phyloP scores from a whole-genome alignment of 2,329 filamentous ascomycete genomes.

The Aspergillus japonicus region DNA sequence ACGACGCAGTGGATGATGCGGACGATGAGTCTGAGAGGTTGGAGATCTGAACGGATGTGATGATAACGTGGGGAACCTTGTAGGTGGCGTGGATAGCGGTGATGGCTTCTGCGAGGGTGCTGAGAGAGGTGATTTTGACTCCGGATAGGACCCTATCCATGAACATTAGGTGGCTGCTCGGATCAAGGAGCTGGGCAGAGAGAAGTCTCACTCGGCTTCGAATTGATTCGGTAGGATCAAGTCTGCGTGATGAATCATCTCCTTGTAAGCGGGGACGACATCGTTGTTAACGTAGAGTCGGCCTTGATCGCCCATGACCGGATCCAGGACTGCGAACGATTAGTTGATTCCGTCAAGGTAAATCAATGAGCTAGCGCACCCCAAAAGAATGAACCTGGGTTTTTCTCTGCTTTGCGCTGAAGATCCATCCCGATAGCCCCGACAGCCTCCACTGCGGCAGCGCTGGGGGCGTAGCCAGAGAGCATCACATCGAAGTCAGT shows the following conservation, averaged over 20 bases:
- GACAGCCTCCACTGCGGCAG: conserved; percentile 77
- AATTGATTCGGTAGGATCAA: conserved; percentile 95
- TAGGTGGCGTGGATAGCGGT: conserved; percentile 73
- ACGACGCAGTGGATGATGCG: conserved; percentile 29
- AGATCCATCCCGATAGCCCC: conserved; percentile 81
- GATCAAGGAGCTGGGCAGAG: background rate
- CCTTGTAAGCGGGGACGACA: conserved; percentile 86
- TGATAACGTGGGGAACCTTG: conserved; percentile 80
- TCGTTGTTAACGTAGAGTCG: conserved; percentile 87
- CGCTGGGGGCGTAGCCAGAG: conserved; percentile 90
- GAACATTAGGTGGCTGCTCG: background rate
- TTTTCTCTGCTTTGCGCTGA: conserved; percentile 60
- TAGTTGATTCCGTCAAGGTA: conserved; percentile 1
- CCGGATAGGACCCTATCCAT: conserved; percentile 70
- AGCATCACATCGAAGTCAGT: conserved; percentile 92
- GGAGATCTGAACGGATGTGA: conserved; percentile 79
- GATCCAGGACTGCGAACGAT: conserved; percentile 69
- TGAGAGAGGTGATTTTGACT: conserved; percentile 75
- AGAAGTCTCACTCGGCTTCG: conserved; percentile 75
- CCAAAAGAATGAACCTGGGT: conserved; percentile 87
- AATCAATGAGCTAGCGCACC: conserved; percentile 39
- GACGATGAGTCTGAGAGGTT: conserved; percentile 41
- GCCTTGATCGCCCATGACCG: conserved; percentile 97
- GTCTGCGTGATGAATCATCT: conserved; percentile 68
- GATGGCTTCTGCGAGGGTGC: conserved; percentile 71